Evolutionary conservation across 306 rosid species (phyloP), one percentile per base, ranked within the genome.

Genomic region (Quercus agrifolia): DNA sequence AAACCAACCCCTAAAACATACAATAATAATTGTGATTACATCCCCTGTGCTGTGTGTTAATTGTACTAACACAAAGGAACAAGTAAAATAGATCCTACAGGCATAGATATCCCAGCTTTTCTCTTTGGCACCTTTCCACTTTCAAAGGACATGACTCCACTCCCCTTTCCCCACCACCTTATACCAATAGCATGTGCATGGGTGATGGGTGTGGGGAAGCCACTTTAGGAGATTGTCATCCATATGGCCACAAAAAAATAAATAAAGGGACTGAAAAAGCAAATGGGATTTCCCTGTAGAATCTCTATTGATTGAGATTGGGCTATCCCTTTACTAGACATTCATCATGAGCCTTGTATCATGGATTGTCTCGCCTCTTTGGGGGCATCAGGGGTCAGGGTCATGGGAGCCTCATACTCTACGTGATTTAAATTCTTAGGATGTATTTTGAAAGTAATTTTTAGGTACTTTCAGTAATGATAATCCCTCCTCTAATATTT

Each of bases 321-420:
- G 81, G 86, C 77, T 84, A 79, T 85, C 79, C 38, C 94, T 94
- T 94, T 91, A 79, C 57, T 68, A 84, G 94, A 92, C 97, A 94
- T 77, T 84, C 83, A 94, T 92, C 93, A 90, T 92, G 91, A 88
- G 52, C 84, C 74, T 85, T 88, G 82, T 79, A 86, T 89, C 92
- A 87, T 87, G 85, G 74, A 85, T 82, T 91, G 96, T 92, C 97
- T 88, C 94, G 63, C 89, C 89, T 77, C 80, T 79, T 55, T 77
- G 18, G 20, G 52, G 71, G 76, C 89, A 80, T 82, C 83, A 51
- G 64, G 54, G 66, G 67, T 66, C 12, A 7, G 46, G 46, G 12
- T 41, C 46, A 41, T 41, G 11, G 46, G 46, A 7, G 46, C 46
- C 46, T 41, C 46, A 41, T 11, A 1, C 46, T 41, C 12, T 41